Conservation (phyloP, 169 alveolate species). For the Plasmodium reichenowi region DNA sequence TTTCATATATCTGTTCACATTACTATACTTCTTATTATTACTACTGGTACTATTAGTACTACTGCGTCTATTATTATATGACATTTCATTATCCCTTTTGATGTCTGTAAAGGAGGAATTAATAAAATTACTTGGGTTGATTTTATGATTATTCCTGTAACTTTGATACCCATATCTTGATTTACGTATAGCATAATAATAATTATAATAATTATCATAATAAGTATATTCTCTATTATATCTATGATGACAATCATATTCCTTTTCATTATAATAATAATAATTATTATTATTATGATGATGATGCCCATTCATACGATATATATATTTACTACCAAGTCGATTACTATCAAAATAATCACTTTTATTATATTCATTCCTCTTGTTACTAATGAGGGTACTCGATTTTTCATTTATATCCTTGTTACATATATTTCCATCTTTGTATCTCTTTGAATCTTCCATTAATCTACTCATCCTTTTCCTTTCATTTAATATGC, state of each 20-base stretch:
- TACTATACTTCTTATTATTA: background rate
- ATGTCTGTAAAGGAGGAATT: no score
- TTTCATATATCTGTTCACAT: background rate
- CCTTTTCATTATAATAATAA: no score
- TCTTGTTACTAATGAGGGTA: background rate
- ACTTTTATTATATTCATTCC: background rate
- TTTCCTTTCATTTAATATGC: slow-evolving; percentile 16
- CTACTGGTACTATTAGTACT: background rate
- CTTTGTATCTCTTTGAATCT: background rate
- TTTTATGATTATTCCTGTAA: no score
- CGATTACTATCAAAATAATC: background rate
- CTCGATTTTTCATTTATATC: background rate
- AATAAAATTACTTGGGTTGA: no score
- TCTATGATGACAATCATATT: no score
- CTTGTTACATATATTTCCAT: background rate
- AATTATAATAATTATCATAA: no score
- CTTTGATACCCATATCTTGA: no score
- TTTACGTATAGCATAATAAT: no score
- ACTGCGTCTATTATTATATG: background rate
- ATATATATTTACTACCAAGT: background rate
- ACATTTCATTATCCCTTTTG: no score
- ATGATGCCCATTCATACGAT: no score
- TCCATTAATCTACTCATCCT: slow-evolving; percentile 2
- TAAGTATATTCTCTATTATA: no score
- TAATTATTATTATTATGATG: no score